Conservation (phyloP, 495 filamentous ascomycete species). For the Penicillium crystallinum region DNA sequence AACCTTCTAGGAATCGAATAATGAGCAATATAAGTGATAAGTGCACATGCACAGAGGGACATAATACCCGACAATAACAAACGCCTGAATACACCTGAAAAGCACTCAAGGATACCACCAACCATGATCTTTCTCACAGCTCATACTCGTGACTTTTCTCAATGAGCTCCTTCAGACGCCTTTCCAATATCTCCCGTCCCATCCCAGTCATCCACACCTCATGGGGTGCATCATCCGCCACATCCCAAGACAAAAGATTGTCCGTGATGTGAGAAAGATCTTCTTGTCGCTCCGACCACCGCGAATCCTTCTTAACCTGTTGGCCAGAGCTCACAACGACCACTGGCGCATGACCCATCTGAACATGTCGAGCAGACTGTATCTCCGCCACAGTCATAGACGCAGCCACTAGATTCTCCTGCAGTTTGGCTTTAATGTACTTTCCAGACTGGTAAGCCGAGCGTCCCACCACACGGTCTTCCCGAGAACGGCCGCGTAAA, state of each 20-base stretch:
- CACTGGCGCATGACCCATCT: constrained; percentile 65
- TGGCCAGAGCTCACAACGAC: constrained; percentile 78
- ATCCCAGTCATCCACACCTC: constrained; percentile 70
- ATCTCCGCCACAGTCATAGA: constrained; percentile 80
- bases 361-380: constrained; percentile 66
- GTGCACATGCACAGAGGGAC: too few relatives aligned
- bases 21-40: background rate
- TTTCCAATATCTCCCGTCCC: constrained; percentile 66
- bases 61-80: background rate
- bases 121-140: background rate
- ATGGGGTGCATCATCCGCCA: constrained; percentile 79
- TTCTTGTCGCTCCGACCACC: constrained; percentile 77
- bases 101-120: background rate
- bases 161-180: constrained; percentile 59
- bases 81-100: background rate
- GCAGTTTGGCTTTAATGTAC: constrained; percentile 80
- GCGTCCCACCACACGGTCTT: constrained; percentile 77
- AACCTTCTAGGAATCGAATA: too few relatives aligned
- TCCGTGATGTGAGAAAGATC: constrained; percentile 74
- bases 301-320: constrained; percentile 47
- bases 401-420: constrained; percentile 84
- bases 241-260: constrained; percentile 77
- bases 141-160: constrained; percentile 15
- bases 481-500: constrained; percentile 69
- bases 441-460: constrained; percentile 73